Evolutionary conservation across 192 early-diverging fungal genomes (phyloP).

Genomic region (Entomortierella lignicola): DNA sequence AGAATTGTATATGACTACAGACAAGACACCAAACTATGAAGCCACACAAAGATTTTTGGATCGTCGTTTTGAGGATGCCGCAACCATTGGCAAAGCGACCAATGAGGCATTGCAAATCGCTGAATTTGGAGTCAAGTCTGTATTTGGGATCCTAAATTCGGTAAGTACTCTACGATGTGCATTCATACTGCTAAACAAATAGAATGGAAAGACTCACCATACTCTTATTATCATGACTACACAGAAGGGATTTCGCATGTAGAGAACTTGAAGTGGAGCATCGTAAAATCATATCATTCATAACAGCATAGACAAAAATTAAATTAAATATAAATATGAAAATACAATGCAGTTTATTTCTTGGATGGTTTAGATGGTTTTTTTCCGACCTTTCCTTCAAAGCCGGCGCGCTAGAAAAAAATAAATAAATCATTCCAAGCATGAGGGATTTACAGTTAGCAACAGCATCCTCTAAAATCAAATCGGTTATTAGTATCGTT

Average conservation of each 20-base stretch:
- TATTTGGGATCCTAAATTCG: slow-evolving; percentile 56
- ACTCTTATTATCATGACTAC: background rate
- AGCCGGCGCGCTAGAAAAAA: slow-evolving; percentile 37
- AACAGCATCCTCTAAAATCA: background rate
- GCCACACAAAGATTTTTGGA: slow-evolving; percentile 87
- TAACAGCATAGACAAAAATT: slow-evolving; percentile 1
- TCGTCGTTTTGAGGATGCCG: slow-evolving; percentile 78
- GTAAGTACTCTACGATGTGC: slow-evolving; percentile 49
- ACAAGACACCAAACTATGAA: slow-evolving; percentile 76
- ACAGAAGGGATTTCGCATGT: slow-evolving; percentile 19
- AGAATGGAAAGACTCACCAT: no score
- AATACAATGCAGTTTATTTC: slow-evolving; percentile 54
- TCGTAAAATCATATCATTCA: background rate
- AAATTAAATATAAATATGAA: slow-evolving; percentile 24
- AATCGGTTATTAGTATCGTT: background rate
- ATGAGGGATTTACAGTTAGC: slow-evolving; percentile 3
- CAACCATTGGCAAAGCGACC: slow-evolving; percentile 63
- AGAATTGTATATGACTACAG: slow-evolving; percentile 94
- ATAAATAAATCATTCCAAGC: background rate
- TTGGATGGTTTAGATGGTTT: slow-evolving; percentile 54
- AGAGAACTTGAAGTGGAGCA: background rate
- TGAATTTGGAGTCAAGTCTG: slow-evolving; percentile 58
- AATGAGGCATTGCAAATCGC: slow-evolving; percentile 53
- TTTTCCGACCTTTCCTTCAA: slow-evolving; percentile 52
- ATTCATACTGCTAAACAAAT: background rate